A percentile compares a stretch with the other conserved stretches of the same genome.
These are phyloP conservation scores for Verticillium nubilum DNA, from an alignment of 2,329 filamentous ascomycete genomes.

Conservation along the genomic window DNA sequence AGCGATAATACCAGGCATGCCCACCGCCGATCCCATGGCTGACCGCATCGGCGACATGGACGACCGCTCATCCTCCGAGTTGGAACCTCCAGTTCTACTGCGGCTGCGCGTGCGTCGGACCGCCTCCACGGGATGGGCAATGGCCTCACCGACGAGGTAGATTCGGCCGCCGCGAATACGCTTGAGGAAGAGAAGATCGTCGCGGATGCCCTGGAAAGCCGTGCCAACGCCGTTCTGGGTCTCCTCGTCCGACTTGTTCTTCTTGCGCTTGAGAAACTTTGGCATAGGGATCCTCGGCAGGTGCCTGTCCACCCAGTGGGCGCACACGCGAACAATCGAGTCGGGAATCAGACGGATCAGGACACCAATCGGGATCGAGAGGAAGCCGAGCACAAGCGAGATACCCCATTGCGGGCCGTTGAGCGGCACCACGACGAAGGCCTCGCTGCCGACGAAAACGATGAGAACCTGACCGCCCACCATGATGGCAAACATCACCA, in stretches of 20 bases:
- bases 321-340: constrained; percentile 14
- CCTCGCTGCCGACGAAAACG: constrained; percentile 61
- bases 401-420: constrained; percentile 62
- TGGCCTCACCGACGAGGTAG: constrained; percentile 52
- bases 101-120: constrained; percentile 10
- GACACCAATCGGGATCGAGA: constrained; percentile 63
- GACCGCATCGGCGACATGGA: constrained; percentile 10
- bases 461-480: constrained; percentile 68
- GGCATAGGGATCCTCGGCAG: constrained; percentile 6
- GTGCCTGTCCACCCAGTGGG: constrained; percentile 9
- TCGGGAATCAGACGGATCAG: constrained; percentile 48
- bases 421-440: constrained; percentile 49
- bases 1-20: constrained; percentile 14
- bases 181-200: constrained; percentile 57
- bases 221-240: constrained; percentile 24
- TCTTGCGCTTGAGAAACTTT: constrained; percentile 11
- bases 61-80: constrained; percentile 4
- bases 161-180: constrained; percentile 55
- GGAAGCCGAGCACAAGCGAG: constrained; percentile 59
- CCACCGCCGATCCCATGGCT: constrained; percentile 13
- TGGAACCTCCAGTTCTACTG: constrained; percentile 9
- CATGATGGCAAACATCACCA: constrained; percentile 64
- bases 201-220: constrained; percentile 50
- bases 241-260: constrained; percentile 21
- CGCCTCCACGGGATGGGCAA: constrained; percentile 48